A percentile compares a stretch with the other conserved stretches of the same genome.
Conservation (phyloP, 495 filamentous ascomycete genomes). For the Talaromyces adpressus region DNA sequence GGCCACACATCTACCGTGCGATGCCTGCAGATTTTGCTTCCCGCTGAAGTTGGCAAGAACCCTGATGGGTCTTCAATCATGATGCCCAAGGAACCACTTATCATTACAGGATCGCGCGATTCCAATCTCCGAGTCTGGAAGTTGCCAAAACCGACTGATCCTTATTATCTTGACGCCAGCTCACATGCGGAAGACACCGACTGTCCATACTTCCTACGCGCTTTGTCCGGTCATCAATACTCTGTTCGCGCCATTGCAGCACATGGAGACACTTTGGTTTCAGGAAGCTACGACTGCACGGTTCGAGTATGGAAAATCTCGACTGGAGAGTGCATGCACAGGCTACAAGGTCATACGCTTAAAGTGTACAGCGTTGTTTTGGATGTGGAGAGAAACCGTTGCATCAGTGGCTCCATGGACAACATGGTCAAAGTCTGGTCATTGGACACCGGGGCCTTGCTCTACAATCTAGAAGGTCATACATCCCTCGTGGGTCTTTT, state of each 20-base stretch:
- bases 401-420: constrained; percentile 98
- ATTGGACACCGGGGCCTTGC: constrained; percentile 73
- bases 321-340: constrained; percentile 81
- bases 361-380: constrained; percentile 98
- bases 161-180: constrained; percentile 66
- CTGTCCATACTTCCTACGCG: constrained; percentile 90
- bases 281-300: constrained; percentile 93
- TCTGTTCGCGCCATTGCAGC: constrained; percentile 98
- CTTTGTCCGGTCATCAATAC: constrained; percentile 78
- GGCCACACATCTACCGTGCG: constrained; percentile 97
- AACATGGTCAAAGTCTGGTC: constrained; percentile 98
- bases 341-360: constrained; percentile 79
- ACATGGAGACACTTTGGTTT: constrained; percentile 94
- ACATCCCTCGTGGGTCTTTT: constrained; percentile 90
- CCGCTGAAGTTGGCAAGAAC: constrained; percentile 64
- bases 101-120: constrained; percentile 96
- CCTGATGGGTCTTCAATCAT: constrained; percentile 70
- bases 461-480: constrained; percentile 92
- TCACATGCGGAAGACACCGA: constrained; percentile 72
- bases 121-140: constrained; percentile 94
- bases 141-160: constrained; percentile 73
- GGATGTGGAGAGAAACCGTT: constrained; percentile 85
- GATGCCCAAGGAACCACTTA: constrained; percentile 87
- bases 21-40: constrained; percentile 91
- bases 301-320: constrained; percentile 98